phyloP scores from a whole-genome alignment of 192 early-diverging fungal species.

The Coemansia sp. region DNA sequence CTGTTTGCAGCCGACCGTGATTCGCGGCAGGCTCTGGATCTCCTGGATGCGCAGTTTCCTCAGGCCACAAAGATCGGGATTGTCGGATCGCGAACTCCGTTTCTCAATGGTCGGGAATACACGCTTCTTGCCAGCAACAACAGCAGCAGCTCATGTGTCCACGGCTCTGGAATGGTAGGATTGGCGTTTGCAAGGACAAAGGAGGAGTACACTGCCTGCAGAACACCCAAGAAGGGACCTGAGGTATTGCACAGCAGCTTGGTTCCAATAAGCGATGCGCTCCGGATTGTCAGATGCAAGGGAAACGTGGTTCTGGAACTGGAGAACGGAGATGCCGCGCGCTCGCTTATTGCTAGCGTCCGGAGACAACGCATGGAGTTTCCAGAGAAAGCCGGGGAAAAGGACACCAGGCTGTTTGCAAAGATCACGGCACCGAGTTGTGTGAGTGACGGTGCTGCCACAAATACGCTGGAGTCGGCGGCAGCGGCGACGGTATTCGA shows the following conservation, averaged over 20 bases:
- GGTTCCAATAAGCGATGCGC: slow-evolving; percentile 23
- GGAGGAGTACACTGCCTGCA: not conserved
- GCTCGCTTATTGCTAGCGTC: slow-evolving; percentile 29
- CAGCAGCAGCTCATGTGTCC: not conserved
- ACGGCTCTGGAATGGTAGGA: slow-evolving; percentile 33
- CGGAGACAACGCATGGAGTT: slow-evolving; percentile 3
- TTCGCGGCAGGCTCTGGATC: slow-evolving; percentile 31
- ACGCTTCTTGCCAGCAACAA: slow-evolving; percentile 13
- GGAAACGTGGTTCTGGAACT: slow-evolving; percentile 53
- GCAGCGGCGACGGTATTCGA: slow-evolving; percentile 19
- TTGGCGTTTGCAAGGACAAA: slow-evolving; percentile 27
- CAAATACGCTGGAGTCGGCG: not conserved
- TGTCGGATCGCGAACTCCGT: slow-evolving; percentile 45
- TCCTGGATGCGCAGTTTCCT: slow-evolving; percentile 33
- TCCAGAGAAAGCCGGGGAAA: not conserved
- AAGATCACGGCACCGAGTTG: slow-evolving; percentile 7
- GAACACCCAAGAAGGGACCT: not conserved
- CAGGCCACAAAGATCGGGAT: slow-evolving; percentile 38
- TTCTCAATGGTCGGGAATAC: slow-evolving; percentile 40
- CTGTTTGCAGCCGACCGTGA: slow-evolving; percentile 40
- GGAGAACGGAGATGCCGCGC: slow-evolving; percentile 24
- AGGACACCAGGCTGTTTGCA: slow-evolving; percentile 31
- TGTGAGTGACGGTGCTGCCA: not conserved
- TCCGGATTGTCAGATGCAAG: slow-evolving; percentile 31
- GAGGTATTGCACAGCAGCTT: slow-evolving; percentile 5